A percentile compares a stretch with the other conserved stretches of the same genome.
phyloP scores from a whole-genome alignment of 2,329 filamentous ascomycete species.

The Aspergillus hortae region DNA sequence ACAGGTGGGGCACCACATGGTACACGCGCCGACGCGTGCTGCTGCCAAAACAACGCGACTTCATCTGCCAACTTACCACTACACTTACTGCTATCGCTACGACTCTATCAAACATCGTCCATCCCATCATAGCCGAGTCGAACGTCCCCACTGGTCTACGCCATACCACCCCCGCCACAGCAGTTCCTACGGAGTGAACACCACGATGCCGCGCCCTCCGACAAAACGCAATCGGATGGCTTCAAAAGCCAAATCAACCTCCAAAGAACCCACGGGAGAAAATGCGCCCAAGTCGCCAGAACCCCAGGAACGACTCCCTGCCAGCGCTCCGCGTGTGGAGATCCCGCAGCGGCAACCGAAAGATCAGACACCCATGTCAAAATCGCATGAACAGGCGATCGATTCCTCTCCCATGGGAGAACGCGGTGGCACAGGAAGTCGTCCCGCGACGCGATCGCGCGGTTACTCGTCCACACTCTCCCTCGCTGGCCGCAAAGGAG shows the following conservation, averaged over 20 bases:
- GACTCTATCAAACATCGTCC: too few relatives aligned
- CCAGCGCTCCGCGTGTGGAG: conserved; percentile 13
- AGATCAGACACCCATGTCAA: conserved; percentile 30
- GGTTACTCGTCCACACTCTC: conserved; percentile 40
- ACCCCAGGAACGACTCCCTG: neutral
- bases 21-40: neutral
- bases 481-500: conserved; percentile 35
- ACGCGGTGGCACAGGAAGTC: conserved; percentile 29
- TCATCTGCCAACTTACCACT: neutral
- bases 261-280: conserved; percentile 1
- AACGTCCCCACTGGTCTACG: neutral
- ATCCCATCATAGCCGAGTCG: too few relatives aligned
- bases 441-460: conserved; percentile 34
- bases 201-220: conserved; percentile 27
- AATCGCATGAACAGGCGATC: conserved; percentile 31
- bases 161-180: neutral
- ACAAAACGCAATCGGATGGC: conserved; percentile 23
- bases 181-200: neutral
- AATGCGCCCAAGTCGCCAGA: neutral
- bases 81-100: too few relatives aligned
- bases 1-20: neutral
- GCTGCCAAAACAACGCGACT: neutral
- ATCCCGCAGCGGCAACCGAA: conserved; percentile 18
- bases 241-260: conserved; percentile 5
- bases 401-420: conserved; percentile 33